Evolutionary conservation across 148 eudicot genomes (phyloP).

Genomic region (Rhododendron vialii): DNA sequence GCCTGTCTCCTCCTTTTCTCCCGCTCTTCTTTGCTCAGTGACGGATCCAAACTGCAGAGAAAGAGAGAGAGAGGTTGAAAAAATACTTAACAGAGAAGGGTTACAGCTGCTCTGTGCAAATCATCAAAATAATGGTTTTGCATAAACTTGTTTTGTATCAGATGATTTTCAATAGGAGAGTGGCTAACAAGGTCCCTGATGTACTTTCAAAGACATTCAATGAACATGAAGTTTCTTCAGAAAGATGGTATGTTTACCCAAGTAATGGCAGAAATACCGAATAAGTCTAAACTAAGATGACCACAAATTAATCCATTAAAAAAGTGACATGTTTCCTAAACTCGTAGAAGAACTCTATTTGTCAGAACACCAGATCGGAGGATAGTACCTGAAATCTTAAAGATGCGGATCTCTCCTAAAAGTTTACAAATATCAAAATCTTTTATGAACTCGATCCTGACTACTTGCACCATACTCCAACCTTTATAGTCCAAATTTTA

Average conservation of each 20-base stretch:
- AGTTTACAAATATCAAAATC: not conserved
- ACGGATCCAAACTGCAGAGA: constrained; percentile 67
- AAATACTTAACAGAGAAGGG: not conserved
- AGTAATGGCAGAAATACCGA: not conserved
- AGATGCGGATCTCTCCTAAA: not conserved
- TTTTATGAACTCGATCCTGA: not conserved
- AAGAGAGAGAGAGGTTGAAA: not conserved
- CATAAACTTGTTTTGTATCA: not conserved
- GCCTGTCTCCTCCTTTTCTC: constrained; percentile 68
- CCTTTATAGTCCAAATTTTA: not conserved
- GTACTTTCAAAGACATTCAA: not conserved
- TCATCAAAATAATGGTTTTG: not conserved
- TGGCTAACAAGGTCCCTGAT: not conserved
- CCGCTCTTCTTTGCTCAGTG: constrained; percentile 74
- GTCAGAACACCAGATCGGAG: not conserved
- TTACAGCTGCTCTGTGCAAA: not conserved
- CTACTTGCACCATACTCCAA: not conserved
- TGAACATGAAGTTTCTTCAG: not conserved
- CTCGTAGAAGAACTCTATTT: not conserved
- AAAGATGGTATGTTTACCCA: not conserved
- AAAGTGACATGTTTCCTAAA: not conserved
- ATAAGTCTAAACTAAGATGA: not conserved
- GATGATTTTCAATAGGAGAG: not conserved
- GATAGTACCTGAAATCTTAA: not conserved
- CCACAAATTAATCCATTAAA: not conserved